phyloP scores from a whole-genome alignment of 2,329 filamentous ascomycete species.

The Phialocephala sp. region DNA sequence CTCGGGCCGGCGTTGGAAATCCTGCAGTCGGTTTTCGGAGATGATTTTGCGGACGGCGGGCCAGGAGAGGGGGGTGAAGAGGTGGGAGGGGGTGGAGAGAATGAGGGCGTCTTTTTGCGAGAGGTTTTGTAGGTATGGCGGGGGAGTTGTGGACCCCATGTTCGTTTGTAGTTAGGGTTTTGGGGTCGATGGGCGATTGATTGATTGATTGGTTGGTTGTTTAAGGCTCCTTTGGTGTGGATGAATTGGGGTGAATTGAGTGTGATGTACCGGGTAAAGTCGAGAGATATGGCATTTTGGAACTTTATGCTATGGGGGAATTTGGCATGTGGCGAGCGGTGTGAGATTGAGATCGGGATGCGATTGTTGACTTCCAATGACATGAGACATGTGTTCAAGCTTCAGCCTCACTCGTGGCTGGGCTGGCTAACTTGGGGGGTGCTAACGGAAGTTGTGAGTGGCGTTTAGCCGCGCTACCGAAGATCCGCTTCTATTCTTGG shows the following conservation, averaged over 20 bases:
- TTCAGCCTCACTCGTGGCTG: too few relatives aligned
- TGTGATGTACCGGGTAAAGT: background rate
- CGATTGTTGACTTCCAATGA: too few relatives aligned
- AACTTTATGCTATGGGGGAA: background rate
- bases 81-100: conserved; percentile 71
- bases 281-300: background rate
- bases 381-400: too few relatives aligned
- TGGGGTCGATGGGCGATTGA: conserved; percentile 75
- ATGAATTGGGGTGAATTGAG: background rate
- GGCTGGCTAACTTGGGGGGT: too few relatives aligned
- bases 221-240: too few relatives aligned
- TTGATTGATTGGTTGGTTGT: conserved; percentile 43
- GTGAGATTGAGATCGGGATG: too few relatives aligned
- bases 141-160: conserved; percentile 65
- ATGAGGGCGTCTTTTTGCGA: conserved; percentile 72
- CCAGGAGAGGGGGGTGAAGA: conserved; percentile 72
- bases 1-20: conserved; percentile 77
- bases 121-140: conserved; percentile 64
- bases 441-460: background rate
- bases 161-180: conserved; percentile 55
- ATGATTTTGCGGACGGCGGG: conserved; percentile 67
- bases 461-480: background rate
- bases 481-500: background rate
- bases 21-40: conserved; percentile 69
- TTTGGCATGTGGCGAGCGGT: background rate